A percentile compares a stretch with the other conserved stretches of the same genome.
These are phyloP conservation scores for Corymbia citriodora DNA, from an alignment of 441 rosid species.

Conservation along the genomic window DNA sequence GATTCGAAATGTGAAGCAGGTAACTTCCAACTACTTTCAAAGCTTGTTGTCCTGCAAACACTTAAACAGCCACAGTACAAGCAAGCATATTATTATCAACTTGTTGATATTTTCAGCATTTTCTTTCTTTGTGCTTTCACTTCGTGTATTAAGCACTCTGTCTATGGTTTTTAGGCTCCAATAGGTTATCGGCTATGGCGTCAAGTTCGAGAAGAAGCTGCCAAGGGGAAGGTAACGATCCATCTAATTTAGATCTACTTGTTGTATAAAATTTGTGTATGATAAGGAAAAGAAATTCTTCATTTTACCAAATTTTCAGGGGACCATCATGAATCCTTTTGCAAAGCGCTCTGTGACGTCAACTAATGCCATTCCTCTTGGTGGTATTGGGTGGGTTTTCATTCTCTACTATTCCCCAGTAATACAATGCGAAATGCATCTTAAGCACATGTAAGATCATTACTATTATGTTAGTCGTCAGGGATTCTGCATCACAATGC, in stretches of 20 bases:
- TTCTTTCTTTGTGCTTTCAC: background rate
- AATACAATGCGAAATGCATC: background rate
- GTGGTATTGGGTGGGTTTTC: conserved; percentile 75
- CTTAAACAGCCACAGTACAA: background rate
- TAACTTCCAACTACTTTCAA: background rate
- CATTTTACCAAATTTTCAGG: conserved; percentile 24
- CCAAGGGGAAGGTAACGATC: conserved; percentile 57
- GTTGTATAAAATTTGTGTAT: background rate
- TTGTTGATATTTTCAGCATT: background rate
- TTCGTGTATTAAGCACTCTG: background rate
- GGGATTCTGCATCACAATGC: background rate
- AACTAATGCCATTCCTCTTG: conserved; percentile 77
- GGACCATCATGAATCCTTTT: conserved; percentile 56
- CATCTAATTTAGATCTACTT: background rate
- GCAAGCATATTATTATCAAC: background rate
- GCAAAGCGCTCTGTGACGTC: conserved; percentile 44
- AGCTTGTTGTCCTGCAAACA: background rate
- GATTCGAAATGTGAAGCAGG: background rate
- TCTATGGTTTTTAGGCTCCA: conserved; percentile 56
- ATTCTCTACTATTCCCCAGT: background rate
- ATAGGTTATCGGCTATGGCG: conserved; percentile 68
- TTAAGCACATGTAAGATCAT: background rate
- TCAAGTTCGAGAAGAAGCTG: conserved; percentile 43
- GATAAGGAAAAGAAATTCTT: background rate
- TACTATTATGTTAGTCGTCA: background rate